Conservation (phyloP, 2,329 filamentous ascomycete species). For the Elsinoe arachidis region DNA sequence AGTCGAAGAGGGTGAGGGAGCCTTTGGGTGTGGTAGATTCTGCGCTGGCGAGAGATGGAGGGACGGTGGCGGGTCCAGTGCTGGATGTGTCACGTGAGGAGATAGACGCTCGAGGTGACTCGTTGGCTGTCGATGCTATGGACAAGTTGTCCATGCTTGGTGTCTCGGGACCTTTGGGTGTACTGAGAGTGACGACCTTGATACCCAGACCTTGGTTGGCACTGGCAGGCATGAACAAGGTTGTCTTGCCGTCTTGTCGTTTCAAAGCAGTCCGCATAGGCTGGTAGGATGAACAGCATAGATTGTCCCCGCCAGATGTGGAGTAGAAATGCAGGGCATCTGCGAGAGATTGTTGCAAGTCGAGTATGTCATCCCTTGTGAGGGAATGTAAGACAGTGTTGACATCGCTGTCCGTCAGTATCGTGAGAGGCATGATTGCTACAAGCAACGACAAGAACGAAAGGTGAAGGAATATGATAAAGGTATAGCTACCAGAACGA, state of each 20-base stretch:
- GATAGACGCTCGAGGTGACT: conserved; percentile 19
- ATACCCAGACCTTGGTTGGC: conserved; percentile 52
- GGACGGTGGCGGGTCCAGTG: conserved; percentile 16
- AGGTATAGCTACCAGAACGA: background rate
- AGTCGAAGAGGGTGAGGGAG: conserved; percentile 49
- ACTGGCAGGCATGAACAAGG: conserved; percentile 59
- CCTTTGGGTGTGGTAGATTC: conserved; percentile 35
- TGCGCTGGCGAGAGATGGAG: conserved; percentile 23
- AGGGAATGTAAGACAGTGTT: conserved; percentile 47
- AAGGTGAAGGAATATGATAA: background rate
- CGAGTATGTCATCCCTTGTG: conserved; percentile 46
- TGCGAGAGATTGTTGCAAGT: conserved; percentile 50
- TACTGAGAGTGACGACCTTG: conserved; percentile 53
- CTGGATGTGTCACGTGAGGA: conserved; percentile 21
- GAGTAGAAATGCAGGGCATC: conserved; percentile 58
- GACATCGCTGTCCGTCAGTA: conserved; percentile 50
- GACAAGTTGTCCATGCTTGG: conserved; percentile 23
- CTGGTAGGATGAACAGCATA: conserved; percentile 52
- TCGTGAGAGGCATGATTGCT: conserved; percentile 48
- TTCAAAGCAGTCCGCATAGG: conserved; percentile 53
- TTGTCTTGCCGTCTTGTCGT: conserved; percentile 52
- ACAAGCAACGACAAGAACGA: background rate
- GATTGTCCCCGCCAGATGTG: conserved; percentile 48
- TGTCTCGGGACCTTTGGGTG: conserved; percentile 22
- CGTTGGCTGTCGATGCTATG: conserved; percentile 9